Percentiles rank a stretch among this genome's conserved stretches.
phyloP scores from a whole-genome alignment of 306 rosid genomes.

The Dalbergia cultrata region DNA sequence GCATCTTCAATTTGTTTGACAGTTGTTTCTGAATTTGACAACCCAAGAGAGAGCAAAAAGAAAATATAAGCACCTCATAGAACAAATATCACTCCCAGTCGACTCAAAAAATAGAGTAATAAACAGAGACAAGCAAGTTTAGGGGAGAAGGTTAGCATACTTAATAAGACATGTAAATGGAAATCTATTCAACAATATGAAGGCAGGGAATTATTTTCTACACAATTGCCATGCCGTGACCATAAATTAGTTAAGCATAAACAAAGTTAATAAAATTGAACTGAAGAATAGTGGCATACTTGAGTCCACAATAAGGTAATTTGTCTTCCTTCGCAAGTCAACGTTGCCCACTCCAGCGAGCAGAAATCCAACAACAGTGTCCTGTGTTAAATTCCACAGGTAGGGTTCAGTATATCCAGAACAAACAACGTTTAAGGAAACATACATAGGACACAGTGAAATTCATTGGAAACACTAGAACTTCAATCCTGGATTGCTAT shows the following conservation, averaged over 20 bases:
- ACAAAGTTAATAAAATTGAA: neutral
- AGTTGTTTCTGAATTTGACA: conserved; percentile 64
- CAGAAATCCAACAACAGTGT: conserved; percentile 77
- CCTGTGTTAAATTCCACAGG: conserved; percentile 46
- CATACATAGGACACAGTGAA: neutral
- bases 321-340: conserved; percentile 83
- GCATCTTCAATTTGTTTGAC: conserved; percentile 84
- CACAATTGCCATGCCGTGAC: neutral
- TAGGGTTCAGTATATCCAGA: neutral
- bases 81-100: conserved; percentile 10
- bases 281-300: conserved; percentile 53
- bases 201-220: neutral
- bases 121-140: conserved; percentile 5
- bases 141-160: neutral
- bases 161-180: neutral
- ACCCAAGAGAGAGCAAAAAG: neutral
- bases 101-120: neutral
- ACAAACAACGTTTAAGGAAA: neutral
- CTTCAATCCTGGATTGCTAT: neutral
- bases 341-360: conserved; percentile 87
- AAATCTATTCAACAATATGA: neutral
- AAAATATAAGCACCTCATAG: conserved; percentile 8
- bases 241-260: neutral
- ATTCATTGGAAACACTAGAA: neutral
- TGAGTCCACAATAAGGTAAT: conserved; percentile 79